Evolutionary conservation across 164 flowering plant genomes (phyloP), one percentile per base, ranked within the genome.

Genomic region (Magnolia sinica): DNA sequence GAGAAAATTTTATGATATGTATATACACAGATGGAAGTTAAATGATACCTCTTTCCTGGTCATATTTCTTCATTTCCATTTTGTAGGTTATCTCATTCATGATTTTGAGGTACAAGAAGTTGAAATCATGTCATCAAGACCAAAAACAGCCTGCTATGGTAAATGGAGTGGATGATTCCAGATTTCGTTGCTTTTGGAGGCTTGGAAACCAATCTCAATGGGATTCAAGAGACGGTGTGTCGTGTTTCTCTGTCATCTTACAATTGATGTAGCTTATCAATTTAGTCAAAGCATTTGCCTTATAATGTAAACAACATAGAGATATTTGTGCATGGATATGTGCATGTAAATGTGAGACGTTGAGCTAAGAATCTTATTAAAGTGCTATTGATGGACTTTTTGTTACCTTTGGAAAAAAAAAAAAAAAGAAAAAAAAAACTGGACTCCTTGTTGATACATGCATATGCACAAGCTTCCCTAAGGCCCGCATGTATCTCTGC

Each of bases 131-230:
- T 83, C 77, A 50, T 78, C 74, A 80, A 69, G 75, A 77, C 68
- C 75, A 68, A 70, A 80, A 50, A 52, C 80, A 83, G 72, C 19
- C 18, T 64, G 72, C 29, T 52, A 64, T n/a, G 24, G 31, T 75
- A 27, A 61, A 68, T 73, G 78, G 65, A 71, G 37, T 9, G 8
- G 80, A 80, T 37, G 63, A 49, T 59, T 76, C 73, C 74, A 74
- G 80, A 68, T 78, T 87, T 27, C 74, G 89, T 64, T 90, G 70
- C 93, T 96, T 78, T 77, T 91, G 82, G 94, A 91, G 77, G 98
- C 96, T 74, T 94, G 98, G 99, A 91, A 87, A 81, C 99, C 98
- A 67, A 73, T 94, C 10, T 94, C 97, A n/a, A 85, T 93, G 91
- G 99, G 98, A 72, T 85, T 86, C 86, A 94, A 94, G 84, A 87